phyloP scores from a whole-genome alignment of 2,329 filamentous ascomycete genomes.

The Monosporascus sp. region DNA sequence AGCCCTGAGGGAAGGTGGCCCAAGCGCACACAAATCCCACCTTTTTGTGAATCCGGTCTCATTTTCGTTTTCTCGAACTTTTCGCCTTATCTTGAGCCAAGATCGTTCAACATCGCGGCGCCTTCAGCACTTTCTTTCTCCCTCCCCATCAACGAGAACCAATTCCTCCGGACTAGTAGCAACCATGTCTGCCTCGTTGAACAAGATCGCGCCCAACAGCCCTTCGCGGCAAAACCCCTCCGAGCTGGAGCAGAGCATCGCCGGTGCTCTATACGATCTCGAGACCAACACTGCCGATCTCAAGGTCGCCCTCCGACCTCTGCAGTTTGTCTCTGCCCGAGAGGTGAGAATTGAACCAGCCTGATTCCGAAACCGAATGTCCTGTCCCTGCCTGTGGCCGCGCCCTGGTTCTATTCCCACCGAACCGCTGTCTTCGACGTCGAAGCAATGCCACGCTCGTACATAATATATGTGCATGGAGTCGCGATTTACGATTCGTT shows the following conservation, averaged over 20 bases:
- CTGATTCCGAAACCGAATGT: slow-evolving; percentile 9
- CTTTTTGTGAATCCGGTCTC: background rate
- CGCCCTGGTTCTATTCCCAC: slow-evolving; percentile 23
- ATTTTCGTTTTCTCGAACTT: background rate
- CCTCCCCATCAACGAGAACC: slow-evolving; percentile 6
- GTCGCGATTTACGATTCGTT: slow-evolving; percentile 2
- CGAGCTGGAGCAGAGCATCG: slow-evolving; percentile 96
- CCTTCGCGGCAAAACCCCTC: slow-evolving; percentile 92
- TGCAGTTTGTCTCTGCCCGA: slow-evolving; percentile 98
- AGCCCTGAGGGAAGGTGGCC: background rate
- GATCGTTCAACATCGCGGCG: background rate
- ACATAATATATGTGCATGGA: slow-evolving; percentile 5
- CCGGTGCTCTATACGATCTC: slow-evolving; percentile 95
- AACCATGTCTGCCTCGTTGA: slow-evolving; percentile 69
- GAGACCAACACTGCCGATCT: slow-evolving; percentile 99
- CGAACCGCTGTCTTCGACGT: slow-evolving; percentile 4
- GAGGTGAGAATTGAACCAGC: slow-evolving; percentile 70
- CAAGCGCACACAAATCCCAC: background rate
- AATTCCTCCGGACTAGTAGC: slow-evolving; percentile 27
- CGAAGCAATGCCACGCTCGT: background rate
- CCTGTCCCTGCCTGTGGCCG: slow-evolving; percentile 16
- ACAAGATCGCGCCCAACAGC: slow-evolving; percentile 99
- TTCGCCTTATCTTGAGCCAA: background rate
- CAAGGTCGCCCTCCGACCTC: slow-evolving; percentile 89
- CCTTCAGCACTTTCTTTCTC: slow-evolving; percentile 8